Evolutionary conservation across 495 filamentous ascomycete genomes (phyloP).

Genomic region (Copromyces sp.): DNA sequence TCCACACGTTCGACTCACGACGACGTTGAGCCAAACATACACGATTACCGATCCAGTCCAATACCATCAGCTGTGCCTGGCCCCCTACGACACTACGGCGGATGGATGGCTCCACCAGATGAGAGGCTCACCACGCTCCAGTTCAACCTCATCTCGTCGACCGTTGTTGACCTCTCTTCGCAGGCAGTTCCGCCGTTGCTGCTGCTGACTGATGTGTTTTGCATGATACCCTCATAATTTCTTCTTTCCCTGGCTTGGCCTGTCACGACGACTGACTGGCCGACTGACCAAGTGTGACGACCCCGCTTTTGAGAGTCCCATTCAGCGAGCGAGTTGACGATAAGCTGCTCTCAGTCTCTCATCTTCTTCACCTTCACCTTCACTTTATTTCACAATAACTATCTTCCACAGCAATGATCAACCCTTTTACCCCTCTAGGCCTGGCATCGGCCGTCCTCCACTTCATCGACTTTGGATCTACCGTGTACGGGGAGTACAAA

Average conservation of each 20-base stretch:
- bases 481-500: neutral
- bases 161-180: neutral
- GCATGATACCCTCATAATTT: neutral
- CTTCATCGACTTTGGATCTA: slow-evolving; percentile 7
- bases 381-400: neutral
- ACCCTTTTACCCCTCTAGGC: slow-evolving; percentile 8
- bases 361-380: neutral
- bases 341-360: neutral
- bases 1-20: neutral
- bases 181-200: neutral
- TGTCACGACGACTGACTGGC: neutral
- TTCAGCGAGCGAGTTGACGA: neutral
- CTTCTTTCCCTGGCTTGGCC: neutral
- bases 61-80: neutral
- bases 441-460: slow-evolving; percentile 9
- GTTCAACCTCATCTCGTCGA: neutral
- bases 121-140: neutral
- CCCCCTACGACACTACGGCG: neutral
- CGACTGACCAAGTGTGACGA: neutral
- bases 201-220: neutral
- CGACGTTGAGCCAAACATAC: neutral
- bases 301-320: neutral
- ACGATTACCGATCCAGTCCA: neutral
- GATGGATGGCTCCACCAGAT: neutral
- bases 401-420: neutral